Base-by-base conservation (phyloP, 2,329 filamentous ascomycete genomes). In the Penicillium crustosum region DNA sequence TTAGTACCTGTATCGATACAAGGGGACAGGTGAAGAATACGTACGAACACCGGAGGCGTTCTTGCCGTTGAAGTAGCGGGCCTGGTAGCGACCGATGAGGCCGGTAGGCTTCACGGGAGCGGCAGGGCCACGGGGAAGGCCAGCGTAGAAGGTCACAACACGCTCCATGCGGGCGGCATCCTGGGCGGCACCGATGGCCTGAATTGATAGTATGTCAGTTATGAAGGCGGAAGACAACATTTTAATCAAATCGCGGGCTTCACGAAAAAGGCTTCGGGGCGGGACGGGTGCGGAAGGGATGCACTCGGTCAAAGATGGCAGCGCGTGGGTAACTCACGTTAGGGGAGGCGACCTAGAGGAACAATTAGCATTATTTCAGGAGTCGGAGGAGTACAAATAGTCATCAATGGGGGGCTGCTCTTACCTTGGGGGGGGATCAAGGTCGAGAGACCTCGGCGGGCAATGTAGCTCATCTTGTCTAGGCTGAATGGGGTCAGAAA, bases 131-230 rank as follows among this genome's bases (percentile, higher is more conserved):
- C 93, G 91, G 75, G 95, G 94, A 60, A 99, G 91, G 81, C 93
- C 95, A 83, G 95, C 91, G 86, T 99, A 99, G 86, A 99, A 97
- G 82, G 86, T 91, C 79, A 97, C 93, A 70, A 99, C 92, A 73
- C 93, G 90, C 79, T 96, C 90, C 94, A 99, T 97, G 78, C 93
- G 91, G 75, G 92, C 86, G 75, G 94, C 94, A 87, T 97, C 93
- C 76, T 93, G 91, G 70, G 93, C 92, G 76, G 90, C 89, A 74
- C 94, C 93, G 76, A 99, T 92, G 71, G 90, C 93, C 94, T 97
- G 77, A 6, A 51, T 67, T 97, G 77, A 15, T 49, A 67, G 50
- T 55, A 55, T 66, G 69, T 82, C 69, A 82, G 70, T 67, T 58
- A 60, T 53, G 25, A 51, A 25, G 47, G 33, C 35, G 25, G 49